A percentile compares a stretch with the other conserved stretches of the same genome.
Evolutionary conservation across 116 monocot species (phyloP).

Genomic region (Cymodocea nodosa): DNA sequence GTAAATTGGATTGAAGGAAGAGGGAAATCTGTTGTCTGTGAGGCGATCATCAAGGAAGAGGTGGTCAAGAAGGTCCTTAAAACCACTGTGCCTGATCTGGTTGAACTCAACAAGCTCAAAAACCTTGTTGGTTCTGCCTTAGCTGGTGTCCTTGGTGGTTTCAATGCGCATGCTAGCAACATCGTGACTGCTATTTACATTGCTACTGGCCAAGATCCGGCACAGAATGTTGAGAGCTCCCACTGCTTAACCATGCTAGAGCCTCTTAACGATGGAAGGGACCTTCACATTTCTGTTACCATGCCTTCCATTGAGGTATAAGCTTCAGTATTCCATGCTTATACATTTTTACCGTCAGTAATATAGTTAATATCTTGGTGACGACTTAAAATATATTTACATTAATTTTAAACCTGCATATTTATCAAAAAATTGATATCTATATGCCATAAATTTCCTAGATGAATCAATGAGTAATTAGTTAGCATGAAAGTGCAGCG

Average conservation of each 20-base stretch:
- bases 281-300: slow-evolving; percentile 86
- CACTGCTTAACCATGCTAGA: slow-evolving; percentile 98
- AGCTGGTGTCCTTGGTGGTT: slow-evolving; percentile 84
- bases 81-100: slow-evolving; percentile 57
- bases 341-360: background rate
- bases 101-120: slow-evolving; percentile 85
- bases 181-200: slow-evolving; percentile 87
- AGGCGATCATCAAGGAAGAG: slow-evolving; percentile 72
- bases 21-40: slow-evolving; percentile 94
- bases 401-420: too few species aligned
- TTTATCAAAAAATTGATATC: too few species aligned
- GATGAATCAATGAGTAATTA: background rate
- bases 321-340: background rate
- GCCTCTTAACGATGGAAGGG: slow-evolving; percentile 73
- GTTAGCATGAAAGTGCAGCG: background rate
- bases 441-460: too few species aligned
- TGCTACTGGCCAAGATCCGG: slow-evolving; percentile 97
- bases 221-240: slow-evolving; percentile 97
- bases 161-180: slow-evolving; percentile 97
- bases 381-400: too few species aligned
- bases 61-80: slow-evolving; percentile 85
- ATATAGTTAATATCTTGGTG: too few species aligned
- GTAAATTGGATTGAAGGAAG: slow-evolving; percentile 95
- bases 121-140: slow-evolving; percentile 89
- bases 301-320: slow-evolving; percentile 97